Percentiles rank a stretch among this genome's conserved stretches.
Conservation (phyloP, 192 early-diverging fungal genomes). For the Funneliformis mosseae region DNA sequence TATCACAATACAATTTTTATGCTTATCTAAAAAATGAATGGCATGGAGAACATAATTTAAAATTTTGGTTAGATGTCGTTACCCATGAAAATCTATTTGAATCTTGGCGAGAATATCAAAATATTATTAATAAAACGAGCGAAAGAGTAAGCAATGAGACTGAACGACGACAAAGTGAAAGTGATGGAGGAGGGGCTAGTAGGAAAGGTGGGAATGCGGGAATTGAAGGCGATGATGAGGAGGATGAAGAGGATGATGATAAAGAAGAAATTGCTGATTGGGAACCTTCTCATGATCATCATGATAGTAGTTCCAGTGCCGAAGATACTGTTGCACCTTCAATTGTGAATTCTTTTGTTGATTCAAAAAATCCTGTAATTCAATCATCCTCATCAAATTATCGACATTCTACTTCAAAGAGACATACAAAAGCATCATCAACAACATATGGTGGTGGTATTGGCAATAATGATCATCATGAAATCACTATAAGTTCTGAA, state of each 20-base stretch:
- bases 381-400: neutral
- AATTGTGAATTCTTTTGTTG: neutral
- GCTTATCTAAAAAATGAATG: slow-evolving; percentile 37
- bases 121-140: slow-evolving; percentile 19
- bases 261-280: neutral
- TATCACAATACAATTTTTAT: slow-evolving; percentile 46
- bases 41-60: slow-evolving; percentile 46
- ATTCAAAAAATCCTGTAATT: neutral
- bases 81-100: slow-evolving; percentile 47
- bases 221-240: neutral
- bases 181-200: neutral
- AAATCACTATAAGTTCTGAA: neutral
- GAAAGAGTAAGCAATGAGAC: slow-evolving; percentile 1
- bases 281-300: slow-evolving; percentile 1
- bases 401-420: neutral
- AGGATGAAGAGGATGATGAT: neutral
- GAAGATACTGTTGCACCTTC: neutral
- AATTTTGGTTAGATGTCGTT: slow-evolving; percentile 46
- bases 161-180: neutral
- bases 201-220: neutral
- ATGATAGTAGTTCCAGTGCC: slow-evolving; percentile 12
- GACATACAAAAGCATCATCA: neutral
- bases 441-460: neutral
- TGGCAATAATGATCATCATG: neutral
- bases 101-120: slow-evolving; percentile 33